Evolutionary conservation across 2,329 filamentous ascomycete species (phyloP), one percentile per base, ranked within the genome.

Genomic region (Ceratocystis ficicola): DNA sequence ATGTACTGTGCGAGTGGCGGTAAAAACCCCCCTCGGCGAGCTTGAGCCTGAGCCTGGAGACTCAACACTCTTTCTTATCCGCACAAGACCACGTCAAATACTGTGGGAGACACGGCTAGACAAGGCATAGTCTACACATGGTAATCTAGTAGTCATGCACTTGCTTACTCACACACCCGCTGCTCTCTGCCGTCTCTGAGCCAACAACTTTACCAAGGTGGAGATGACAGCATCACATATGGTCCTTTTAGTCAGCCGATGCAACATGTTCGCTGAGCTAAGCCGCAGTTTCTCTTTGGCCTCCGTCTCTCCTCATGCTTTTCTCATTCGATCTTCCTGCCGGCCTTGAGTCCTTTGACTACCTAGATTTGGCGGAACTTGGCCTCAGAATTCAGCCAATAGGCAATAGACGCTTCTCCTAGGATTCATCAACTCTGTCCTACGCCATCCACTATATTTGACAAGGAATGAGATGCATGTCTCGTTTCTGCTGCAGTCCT

Each of bases 381-480:
- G 10, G 55, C 32, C 55, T 59, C 55, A 15, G 25, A n/a, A 59
- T 2, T 52, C 22, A 59, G 55, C 25, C 22, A 15, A 32, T 7
- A 36, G 20, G n/a, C 28, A 59, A 12, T 6, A 36, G 55, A 36
- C 28, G 17, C 15, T 59, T 59, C 17, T 32, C 2, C 12, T 12
- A 52, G n/a, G 55, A 8, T 32, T 59, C 0, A 22, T 52, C 25
- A 59, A 59, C 17, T 15, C 55, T 59, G 55, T 59, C 55, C n/a
- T n/a, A 59, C 55, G 32, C 25, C 25, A 59, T 36, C 17, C 55
- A 22, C 6, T 17, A 59, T 17, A 59, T 59, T 30, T 59, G 55
- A 59, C 55, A 59, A 59, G 55, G 55, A 30, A 15, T 7, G 36
- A 30, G 55, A 28, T 59, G 55, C 7, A 57, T 57, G 52, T 57